Percentiles rank a stretch among this genome's conserved stretches.
Evolutionary conservation across 2,329 filamentous ascomycete genomes (phyloP).

Genomic region (Colletotrichum sp.): DNA sequence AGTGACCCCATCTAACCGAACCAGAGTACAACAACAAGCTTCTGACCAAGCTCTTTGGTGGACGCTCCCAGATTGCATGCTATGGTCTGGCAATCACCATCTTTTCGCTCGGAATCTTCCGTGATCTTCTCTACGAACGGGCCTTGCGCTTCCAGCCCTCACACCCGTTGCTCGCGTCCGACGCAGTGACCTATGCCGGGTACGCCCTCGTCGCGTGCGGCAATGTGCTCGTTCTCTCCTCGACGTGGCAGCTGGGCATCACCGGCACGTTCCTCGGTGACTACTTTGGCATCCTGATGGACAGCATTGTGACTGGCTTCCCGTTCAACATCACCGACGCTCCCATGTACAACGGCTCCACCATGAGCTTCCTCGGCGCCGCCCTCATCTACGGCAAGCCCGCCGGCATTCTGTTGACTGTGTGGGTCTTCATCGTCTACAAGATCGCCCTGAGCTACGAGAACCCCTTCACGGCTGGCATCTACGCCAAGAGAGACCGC

Average conservation of each 20-base stretch:
- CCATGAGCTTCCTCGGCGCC: slow-evolving; percentile 88
- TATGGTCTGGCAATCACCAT: slow-evolving; percentile 89
- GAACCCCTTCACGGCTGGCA: slow-evolving; percentile 92
- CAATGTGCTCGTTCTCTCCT: slow-evolving; percentile 85
- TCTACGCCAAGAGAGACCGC: slow-evolving; percentile 85
- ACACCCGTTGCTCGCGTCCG: slow-evolving; percentile 72
- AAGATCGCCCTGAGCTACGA: slow-evolving; percentile 82
- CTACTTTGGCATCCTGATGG: slow-evolving; percentile 99
- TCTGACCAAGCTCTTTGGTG: slow-evolving; percentile 85
- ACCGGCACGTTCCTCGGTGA: slow-evolving; percentile 97
- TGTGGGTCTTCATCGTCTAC: slow-evolving; percentile 79
- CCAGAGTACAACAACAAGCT: slow-evolving; percentile 90
- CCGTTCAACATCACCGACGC: slow-evolving; percentile 91
- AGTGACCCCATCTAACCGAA: slow-evolving; percentile 6
- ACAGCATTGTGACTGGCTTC: slow-evolving; percentile 90
- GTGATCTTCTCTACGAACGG: slow-evolving; percentile 86
- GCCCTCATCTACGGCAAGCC: slow-evolving; percentile 87
- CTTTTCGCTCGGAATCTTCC: slow-evolving; percentile 88
- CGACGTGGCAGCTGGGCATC: slow-evolving; percentile 90
- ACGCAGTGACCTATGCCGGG: slow-evolving; percentile 65
- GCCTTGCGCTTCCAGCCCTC: slow-evolving; percentile 79
- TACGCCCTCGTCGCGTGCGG: slow-evolving; percentile 75
- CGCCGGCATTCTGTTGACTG: slow-evolving; percentile 79
- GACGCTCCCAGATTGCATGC: slow-evolving; percentile 80
- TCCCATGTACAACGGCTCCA: slow-evolving; percentile 97